Base-by-base conservation (phyloP, 192 early-diverging fungal species). In the Lunasporangiospora selenospora region DNA sequence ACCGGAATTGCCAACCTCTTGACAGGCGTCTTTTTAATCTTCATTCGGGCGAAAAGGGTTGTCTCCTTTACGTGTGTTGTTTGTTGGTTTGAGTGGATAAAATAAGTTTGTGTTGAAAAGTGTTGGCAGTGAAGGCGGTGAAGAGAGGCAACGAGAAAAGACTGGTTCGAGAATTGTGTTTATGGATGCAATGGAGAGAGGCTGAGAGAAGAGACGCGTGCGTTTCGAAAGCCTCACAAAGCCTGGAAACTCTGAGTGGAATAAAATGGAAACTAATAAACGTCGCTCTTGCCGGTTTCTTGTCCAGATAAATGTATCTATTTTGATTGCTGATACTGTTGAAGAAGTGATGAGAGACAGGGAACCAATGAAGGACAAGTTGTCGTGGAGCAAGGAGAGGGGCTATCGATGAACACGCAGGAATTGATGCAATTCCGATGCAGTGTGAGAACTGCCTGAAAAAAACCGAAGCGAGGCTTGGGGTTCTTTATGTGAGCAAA, bases 1-100 rank as follows among this genome's bases (percentile, higher is more conserved):
- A 89, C 87, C 76, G 85, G 66, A 21, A 85, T 77, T 15, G 81
- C 62, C 58, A 89, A 63, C 64, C 83, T 84, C 75, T 87, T 87
- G 12, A 85, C 83, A 27, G 86, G 84, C 3, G 82, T 70, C 67
- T 86, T 87, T 75, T 80, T 87, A 56, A 89, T 86, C 67, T 81
- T 86, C 80, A 83, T 80, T 57, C 26, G 16, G 3, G 19, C n/a
- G n/a, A n/a, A n/a, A n/a, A n/a, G n/a, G n/a, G 10, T 23, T 12
- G 11, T 12, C 4, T 33, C 31, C n/a, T 18, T 39, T 39, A n/a
- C 4, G 40, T 41, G 3, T 38, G 24, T 33, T 29, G 16, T 39
- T 31, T 1, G 21, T 8, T n/a, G 27, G 26, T 61, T 42, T 42
- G 18, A 23, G n/a, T n/a, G n/a, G n/a, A n/a, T n/a, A n/a, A n/a